Percentiles rank a stretch among this genome's conserved stretches.
phyloP scores from a whole-genome alignment of 129 eudicot genomes.

The Smallanthus sonchifolius region DNA sequence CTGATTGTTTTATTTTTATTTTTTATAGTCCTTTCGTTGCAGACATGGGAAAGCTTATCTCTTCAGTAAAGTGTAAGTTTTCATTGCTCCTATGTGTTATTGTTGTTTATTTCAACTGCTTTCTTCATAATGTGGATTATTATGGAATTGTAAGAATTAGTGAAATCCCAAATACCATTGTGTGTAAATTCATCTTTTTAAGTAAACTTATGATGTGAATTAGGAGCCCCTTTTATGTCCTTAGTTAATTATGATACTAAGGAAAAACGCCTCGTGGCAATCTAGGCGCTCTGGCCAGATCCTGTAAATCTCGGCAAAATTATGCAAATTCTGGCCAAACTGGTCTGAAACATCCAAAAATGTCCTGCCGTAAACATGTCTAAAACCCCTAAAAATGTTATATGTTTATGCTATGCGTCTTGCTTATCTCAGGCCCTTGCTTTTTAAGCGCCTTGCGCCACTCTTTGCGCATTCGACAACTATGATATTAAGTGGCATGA shows the following conservation, averaged over 20 bases:
- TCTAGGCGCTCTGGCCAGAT: too few relatives aligned
- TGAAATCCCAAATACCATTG: background rate
- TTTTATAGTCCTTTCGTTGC: conserved; percentile 75
- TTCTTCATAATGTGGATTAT: conserved; percentile 17
- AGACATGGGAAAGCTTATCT: conserved; percentile 98
- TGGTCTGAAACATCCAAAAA: background rate
- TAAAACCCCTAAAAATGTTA: too few relatives aligned
- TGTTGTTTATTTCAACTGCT: background rate
- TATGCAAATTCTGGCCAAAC: too few relatives aligned
- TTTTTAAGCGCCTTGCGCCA: too few relatives aligned
- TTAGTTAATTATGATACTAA: background rate
- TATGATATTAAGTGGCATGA: background rate
- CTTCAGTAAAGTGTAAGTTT: conserved; percentile 99
- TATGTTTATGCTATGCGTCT: too few relatives aligned
- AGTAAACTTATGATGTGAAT: background rate
- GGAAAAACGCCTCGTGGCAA: too few relatives aligned
- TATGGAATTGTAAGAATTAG: background rate
- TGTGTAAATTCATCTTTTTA: background rate
- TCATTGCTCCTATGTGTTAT: conserved; percentile 20
- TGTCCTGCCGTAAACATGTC: background rate
- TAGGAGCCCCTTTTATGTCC: background rate
- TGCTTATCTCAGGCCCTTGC: too few relatives aligned
- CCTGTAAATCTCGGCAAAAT: too few relatives aligned
- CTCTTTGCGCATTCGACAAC: background rate
- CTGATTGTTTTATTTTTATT: conserved; percentile 23